Base-by-base conservation (phyloP, 176 grass and related monocot genomes). In the Panicum miliaceum region DNA sequence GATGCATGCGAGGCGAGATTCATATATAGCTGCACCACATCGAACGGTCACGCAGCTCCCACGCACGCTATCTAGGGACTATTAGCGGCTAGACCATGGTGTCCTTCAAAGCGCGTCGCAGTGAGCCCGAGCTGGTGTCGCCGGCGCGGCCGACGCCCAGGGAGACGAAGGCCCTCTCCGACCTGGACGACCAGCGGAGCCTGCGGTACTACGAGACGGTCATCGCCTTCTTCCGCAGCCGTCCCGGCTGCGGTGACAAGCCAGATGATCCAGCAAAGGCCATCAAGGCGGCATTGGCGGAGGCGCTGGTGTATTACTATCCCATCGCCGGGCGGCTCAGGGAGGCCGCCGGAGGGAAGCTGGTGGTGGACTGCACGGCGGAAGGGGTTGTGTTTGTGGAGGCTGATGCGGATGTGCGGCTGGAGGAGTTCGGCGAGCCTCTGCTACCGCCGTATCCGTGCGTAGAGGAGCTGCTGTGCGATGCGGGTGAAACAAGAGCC, bases 371-470 rank as follows among this genome's bases (percentile, higher is more conserved):
- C 26, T 94, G 92, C 89, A 94, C 89, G 19, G 83, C 83, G 3
- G 76, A 94, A 42, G 92, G 92, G 0, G 86, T 94, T 8, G 83
- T 84, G 83, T 94, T 94, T 4, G 92, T 94, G 8, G 83, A 81
- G 80, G 89, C 89, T 25, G 70, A 81, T 2, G 92, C 81, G 9
- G 83, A 94, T 41, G 85, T 80, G 50, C 67, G 86, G 22, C 76
- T 94, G 8, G 86, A 85, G 47, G 86, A 91, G 23, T 73, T 91
- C 26, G 89, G 89, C 50, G 10, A 67, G 46, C 84, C 87, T 16
- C 20, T 87, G 42, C 13, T 83, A 40, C 87, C 87, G n/a, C 90
- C 90, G 54, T 83, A 86, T 19, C 84, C 76, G 4, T 90, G 85
- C 6, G 71, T 88, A 0, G 85, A 85, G 5, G 88, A 94, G 5